A percentile compares a stretch with the other conserved stretches of the same genome.
These are phyloP conservation scores for Colletotrichum tropicicola DNA, from an alignment of 2,329 filamentous ascomycete species.

Conservation along the genomic window DNA sequence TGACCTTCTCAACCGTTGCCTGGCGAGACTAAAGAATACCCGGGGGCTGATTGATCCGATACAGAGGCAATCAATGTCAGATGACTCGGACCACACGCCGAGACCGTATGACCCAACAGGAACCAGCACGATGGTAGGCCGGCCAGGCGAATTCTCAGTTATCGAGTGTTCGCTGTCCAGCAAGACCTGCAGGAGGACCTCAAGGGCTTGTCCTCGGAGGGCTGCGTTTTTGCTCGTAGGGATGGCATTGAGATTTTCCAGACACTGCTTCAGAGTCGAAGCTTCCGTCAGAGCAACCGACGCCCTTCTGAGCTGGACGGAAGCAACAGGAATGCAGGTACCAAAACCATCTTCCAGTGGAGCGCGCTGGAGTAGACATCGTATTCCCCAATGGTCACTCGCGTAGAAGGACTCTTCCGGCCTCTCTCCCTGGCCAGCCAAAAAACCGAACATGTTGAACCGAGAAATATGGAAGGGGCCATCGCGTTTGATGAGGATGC, in stretches of 20 bases:
- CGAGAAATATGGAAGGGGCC: conserved; percentile 46
- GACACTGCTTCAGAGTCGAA: conserved; percentile 45
- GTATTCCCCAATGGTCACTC: conserved; percentile 69
- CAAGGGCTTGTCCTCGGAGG: conserved; percentile 53
- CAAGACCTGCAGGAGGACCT: conserved; percentile 52
- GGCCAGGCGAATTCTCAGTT: conserved; percentile 15
- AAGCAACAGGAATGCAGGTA: conserved; percentile 34
- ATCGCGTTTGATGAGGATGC: conserved; percentile 62
- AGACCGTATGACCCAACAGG: conserved; percentile 74
- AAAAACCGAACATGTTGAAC: conserved; percentile 68
- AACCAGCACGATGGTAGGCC: conserved; percentile 57
- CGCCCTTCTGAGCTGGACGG: conserved; percentile 44
- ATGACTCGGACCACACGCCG: conserved; percentile 67
- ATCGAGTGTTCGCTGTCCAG: conserved; percentile 39
- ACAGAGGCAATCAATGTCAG: conserved; percentile 73
- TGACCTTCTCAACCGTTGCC: conserved; percentile 61
- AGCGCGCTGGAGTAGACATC: conserved; percentile 45
- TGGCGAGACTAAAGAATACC: conserved; percentile 68
- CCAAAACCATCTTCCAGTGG: background rate
- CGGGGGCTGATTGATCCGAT: conserved; percentile 68
- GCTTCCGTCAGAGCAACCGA: conserved; percentile 40
- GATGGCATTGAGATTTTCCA: conserved; percentile 50
- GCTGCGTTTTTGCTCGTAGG: conserved; percentile 55
- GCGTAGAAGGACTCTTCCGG: conserved; percentile 39
- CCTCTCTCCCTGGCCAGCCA: conserved; percentile 34